Base-by-base conservation (phyloP, 192 early-diverging fungal species). In the Anaeromyces robustus region DNA sequence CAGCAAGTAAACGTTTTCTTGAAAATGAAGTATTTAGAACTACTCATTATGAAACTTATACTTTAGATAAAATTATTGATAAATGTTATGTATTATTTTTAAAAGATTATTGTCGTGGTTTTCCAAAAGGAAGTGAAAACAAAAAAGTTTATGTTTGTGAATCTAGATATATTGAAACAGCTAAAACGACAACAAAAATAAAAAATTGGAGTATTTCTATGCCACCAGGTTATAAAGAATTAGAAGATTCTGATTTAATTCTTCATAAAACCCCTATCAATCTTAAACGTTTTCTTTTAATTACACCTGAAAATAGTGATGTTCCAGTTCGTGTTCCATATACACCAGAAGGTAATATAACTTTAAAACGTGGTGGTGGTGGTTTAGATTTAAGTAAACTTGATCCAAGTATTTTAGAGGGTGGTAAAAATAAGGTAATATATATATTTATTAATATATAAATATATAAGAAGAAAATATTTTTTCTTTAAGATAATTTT, bases 11-110 rank as follows among this genome's bases (percentile, higher is more conserved):
- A 14, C 84, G 84, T 39, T 93, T 93, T 81, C 87, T 87, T 77
- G 86, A 89, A 59, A 89, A 91, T 14, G 92, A 93, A 80, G 90
- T 93, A 4, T 87, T 93, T 79, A 92, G 90, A 83, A 89, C 89
- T 12, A 89, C 83, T 77, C 87, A 86, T 78, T 77, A 84, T 29
- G 90, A 90, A 37, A 85, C 88, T 18, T 89, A 92, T 80, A 37
- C 81, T 41, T 81, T 87, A 22, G 77, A 81, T 77, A 89, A 92
- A 29, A 90, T 93, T 78, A 78, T 89, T 26, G 92, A 89, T 4
- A 86, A 85, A 52, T 92, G 92, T 79, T 89, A 85, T 82, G 92
- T 92, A 22, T 83, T 93, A 29, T 88, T 82, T 81, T 82, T 86
- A 30, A 83, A 86, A 30, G 92, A 93, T 68, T 92, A 87, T 78